Conservation (phyloP, 2,329 filamentous ascomycete species). For the Fusarium staphyleae region DNA sequence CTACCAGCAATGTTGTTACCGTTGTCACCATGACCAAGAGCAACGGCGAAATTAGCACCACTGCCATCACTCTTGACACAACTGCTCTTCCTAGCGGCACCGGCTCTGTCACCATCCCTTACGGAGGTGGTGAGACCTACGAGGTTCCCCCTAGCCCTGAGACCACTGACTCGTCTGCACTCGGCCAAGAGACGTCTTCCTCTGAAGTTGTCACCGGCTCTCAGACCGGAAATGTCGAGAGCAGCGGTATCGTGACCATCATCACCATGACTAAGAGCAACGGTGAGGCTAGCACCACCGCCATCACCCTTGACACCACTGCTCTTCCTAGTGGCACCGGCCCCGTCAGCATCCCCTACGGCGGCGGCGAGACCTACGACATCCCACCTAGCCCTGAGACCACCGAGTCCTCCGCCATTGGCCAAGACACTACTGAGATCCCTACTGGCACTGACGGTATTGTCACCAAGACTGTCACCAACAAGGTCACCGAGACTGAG, state of each 20-base stretch:
- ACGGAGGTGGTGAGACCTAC: slow-evolving; percentile 2
- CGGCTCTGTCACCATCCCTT: slow-evolving; percentile 2
- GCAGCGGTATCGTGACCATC: slow-evolving; percentile 20
- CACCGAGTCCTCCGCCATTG: slow-evolving; percentile 13
- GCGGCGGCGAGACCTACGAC: slow-evolving; percentile 10
- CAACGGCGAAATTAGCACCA: slow-evolving; percentile 10
- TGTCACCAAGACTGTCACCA: slow-evolving; percentile 31
- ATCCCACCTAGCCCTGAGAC: slow-evolving; percentile 22
- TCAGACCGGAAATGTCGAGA: slow-evolving; percentile 10
- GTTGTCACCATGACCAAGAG: slow-evolving; percentile 19
- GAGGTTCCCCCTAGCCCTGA: slow-evolving; percentile 1
- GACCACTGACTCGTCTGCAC: slow-evolving; percentile 5
- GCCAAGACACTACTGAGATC: slow-evolving; percentile 10
- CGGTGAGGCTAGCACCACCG: slow-evolving; percentile 2
- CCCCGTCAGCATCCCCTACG: slow-evolving; percentile 14
- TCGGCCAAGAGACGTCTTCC: neutral
- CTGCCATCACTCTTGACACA: slow-evolving; percentile 9
- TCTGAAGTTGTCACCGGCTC: slow-evolving; percentile 18
- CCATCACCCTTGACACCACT: slow-evolving; percentile 6
- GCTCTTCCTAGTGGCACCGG: slow-evolving; percentile 9
- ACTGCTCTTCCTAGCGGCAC: slow-evolving; percentile 8
- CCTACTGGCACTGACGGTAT: slow-evolving; percentile 15
- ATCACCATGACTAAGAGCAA: slow-evolving; percentile 32
- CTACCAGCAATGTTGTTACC: slow-evolving; percentile 14
- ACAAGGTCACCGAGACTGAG: slow-evolving; percentile 34